Percentiles rank a stretch among this genome's conserved stretches.
Evolutionary conservation across 306 rosid species (phyloP).

Genomic region (Amphicarpaea edgeworthii): DNA sequence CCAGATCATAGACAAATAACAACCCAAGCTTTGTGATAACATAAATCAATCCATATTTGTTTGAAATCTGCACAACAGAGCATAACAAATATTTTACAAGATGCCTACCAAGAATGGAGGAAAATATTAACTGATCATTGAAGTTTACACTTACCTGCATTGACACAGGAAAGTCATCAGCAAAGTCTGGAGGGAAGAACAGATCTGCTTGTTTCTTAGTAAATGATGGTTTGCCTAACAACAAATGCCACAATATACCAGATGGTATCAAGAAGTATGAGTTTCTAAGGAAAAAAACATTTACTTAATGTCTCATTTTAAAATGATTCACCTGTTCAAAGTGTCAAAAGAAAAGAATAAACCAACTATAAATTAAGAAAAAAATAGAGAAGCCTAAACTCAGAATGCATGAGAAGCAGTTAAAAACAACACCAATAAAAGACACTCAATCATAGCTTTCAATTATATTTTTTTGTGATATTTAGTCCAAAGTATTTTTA

Average conservation of each 20-base stretch:
- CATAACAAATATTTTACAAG: conserved; percentile 36
- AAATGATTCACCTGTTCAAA: not conserved
- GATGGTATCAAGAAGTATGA: conserved; percentile 7
- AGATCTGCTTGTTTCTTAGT: conserved; percentile 73
- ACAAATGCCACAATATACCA: conserved; percentile 26
- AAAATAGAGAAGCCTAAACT: conserved; percentile 6
- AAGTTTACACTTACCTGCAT: conserved; percentile 67
- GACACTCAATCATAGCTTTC: not conserved
- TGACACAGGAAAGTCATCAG: conserved; percentile 78
- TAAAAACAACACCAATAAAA: not conserved
- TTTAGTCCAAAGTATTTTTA: not conserved
- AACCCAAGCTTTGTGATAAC: conserved; percentile 79
- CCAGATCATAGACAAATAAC: conserved; percentile 74
- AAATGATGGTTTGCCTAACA: conserved; percentile 71
- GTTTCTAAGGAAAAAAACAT: not conserved
- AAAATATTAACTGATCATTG: conserved; percentile 25
- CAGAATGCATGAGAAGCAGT: not conserved
- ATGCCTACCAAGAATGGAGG: conserved; percentile 42
- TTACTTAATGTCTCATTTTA: not conserved
- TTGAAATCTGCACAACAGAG: conserved; percentile 54
- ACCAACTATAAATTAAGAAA: conserved; percentile 8
- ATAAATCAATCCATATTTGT: conserved; percentile 70
- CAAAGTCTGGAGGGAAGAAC: conserved; percentile 73
- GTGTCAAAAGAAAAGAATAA: conserved; percentile 7
- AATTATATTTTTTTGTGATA: not conserved